Evolutionary conservation across 768 basidiomycete species (phyloP).

Genomic region (Suillus alpinus): DNA sequence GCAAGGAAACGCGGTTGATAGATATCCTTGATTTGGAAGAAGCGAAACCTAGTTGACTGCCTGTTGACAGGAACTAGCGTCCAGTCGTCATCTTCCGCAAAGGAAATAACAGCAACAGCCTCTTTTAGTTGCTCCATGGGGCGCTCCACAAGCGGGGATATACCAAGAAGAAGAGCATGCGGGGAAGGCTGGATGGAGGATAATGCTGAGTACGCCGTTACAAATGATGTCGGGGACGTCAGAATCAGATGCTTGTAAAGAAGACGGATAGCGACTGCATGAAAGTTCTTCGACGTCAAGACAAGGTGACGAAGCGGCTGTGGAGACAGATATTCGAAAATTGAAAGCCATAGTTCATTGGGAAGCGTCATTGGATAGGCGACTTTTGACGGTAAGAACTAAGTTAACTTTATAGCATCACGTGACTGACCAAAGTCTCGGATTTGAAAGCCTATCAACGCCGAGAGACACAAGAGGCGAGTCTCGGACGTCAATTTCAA

Average conservation of each 20-base stretch:
- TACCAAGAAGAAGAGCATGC: conserved; percentile 24
- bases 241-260: conserved; percentile 36
- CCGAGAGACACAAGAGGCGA: no score
- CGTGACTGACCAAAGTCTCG: no score
- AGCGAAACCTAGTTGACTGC: conserved; percentile 7
- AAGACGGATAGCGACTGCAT: conserved; percentile 24
- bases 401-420: no score
- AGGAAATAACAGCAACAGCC: conserved; percentile 20
- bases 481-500: no score
- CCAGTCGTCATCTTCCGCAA: conserved; percentile 14
- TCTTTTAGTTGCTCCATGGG: conserved; percentile 26
- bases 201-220: conserved; percentile 16
- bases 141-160: conserved; percentile 23
- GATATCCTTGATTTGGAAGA: conserved; percentile 4
- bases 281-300: conserved; percentile 29
- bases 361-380: conserved; percentile 19
- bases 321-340: conserved; percentile 33
- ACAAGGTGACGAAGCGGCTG: conserved; percentile 32
- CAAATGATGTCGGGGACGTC: conserved; percentile 27
- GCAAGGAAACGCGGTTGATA: conserved; percentile 28
- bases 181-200: conserved; percentile 8
- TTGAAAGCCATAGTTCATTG: conserved; percentile 37
- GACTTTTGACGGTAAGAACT: no score
- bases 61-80: conserved; percentile 6
- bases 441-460: no score